These are phyloP conservation scores for Glarea lozoyensis DNA, from an alignment of 495 filamentous ascomycete genomes.

Conservation along the genomic window DNA sequence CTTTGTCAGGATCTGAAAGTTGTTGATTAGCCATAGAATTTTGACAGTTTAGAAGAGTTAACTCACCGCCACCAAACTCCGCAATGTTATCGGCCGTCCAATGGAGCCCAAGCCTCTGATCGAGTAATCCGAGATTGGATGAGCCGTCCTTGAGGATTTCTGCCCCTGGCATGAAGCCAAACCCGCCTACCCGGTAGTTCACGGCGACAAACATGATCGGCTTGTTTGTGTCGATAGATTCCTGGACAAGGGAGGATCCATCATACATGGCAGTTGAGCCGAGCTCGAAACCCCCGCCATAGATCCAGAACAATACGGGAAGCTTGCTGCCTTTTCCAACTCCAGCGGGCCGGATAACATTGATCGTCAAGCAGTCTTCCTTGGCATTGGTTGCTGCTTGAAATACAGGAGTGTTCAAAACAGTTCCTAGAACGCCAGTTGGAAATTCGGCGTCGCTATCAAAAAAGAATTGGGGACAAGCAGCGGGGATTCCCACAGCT, in stretches of 20 bases:
- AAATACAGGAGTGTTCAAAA: slow-evolving; percentile 50
- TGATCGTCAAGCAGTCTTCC: slow-evolving; percentile 60
- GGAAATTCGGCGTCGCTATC: slow-evolving; percentile 34
- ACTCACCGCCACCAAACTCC: slow-evolving; percentile 25
- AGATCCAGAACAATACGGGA: slow-evolving; percentile 62
- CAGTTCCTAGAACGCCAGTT: slow-evolving; percentile 36
- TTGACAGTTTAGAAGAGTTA: slow-evolving; percentile 18
- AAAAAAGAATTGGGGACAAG: slow-evolving; percentile 42
- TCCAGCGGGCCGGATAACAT: slow-evolving; percentile 51
- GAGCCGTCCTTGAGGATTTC: slow-evolving; percentile 59
- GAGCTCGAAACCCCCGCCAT: slow-evolving; percentile 56
- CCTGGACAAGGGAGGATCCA: slow-evolving; percentile 39
- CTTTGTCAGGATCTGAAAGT: slow-evolving; percentile 25
- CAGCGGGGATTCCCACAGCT: slow-evolving; percentile 33
- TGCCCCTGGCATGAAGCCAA: slow-evolving; percentile 51
- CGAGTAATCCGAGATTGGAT: slow-evolving; percentile 33
- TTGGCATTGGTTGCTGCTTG: slow-evolving; percentile 37
- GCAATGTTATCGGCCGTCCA: slow-evolving; percentile 46
- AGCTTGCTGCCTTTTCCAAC: slow-evolving; percentile 32
- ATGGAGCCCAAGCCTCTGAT: slow-evolving; percentile 33
- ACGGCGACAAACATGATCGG: slow-evolving; percentile 55
- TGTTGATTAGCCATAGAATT: neutral
- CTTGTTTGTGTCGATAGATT: slow-evolving; percentile 45
- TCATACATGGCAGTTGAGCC: slow-evolving; percentile 48
- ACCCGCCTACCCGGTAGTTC: slow-evolving; percentile 53